phyloP scores from a whole-genome alignment of 108 stramenopile species.

The Cyclotella kingstonii region DNA sequence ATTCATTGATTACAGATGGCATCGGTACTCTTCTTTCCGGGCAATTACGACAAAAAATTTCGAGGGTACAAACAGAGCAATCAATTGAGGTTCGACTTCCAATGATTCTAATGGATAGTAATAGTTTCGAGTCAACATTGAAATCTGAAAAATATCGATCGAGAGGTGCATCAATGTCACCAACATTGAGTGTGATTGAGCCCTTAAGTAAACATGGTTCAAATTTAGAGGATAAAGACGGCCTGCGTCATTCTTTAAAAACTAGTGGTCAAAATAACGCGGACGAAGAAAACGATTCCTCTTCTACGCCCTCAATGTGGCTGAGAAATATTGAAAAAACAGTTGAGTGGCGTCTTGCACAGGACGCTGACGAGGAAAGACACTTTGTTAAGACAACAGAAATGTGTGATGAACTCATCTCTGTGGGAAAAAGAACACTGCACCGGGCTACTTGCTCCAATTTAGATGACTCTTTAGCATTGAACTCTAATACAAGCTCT shows the following conservation, averaged over 20 bases:
- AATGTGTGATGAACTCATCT: constrained; percentile 21
- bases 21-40: constrained; percentile 17
- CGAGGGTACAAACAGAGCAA: neutral
- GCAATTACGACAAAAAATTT: neutral
- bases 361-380: constrained; percentile 14
- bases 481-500: neutral
- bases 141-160: no score
- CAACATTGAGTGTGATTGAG: no score
- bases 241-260: neutral
- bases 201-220: no score
- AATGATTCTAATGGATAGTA: neutral
- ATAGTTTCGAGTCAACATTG: no score
- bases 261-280: neutral
- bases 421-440: constrained; percentile 17
- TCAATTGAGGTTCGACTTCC: constrained; percentile 3
- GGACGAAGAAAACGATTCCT: neutral
- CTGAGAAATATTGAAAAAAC: constrained; percentile 32
- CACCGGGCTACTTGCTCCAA: constrained; percentile 18
- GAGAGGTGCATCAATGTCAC: no score
- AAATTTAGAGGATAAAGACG: neutral
- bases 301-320: constrained; percentile 18
- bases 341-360: constrained; percentile 23
- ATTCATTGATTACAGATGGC: constrained; percentile 36
- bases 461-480: neutral
- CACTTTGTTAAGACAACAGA: constrained; percentile 18